Evolutionary conservation across 768 basidiomycete genomes (phyloP).

Genomic region (Termitomyces sp.): DNA sequence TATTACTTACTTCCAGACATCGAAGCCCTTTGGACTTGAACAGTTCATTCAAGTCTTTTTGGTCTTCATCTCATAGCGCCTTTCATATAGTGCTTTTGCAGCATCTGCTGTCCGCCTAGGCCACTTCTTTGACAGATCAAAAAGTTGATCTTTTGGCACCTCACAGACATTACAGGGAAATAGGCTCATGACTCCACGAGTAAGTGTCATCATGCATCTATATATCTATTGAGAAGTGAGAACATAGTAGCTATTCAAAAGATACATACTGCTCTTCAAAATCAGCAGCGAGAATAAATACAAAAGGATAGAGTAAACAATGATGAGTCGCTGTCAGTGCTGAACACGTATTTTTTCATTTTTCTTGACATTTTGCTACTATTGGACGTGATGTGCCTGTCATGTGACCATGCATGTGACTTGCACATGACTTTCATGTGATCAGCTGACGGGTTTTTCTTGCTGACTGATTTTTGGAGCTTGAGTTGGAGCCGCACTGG

Average conservation of each 20-base stretch:
- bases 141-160: constrained; percentile 24
- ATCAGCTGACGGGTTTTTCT: too few species aligned
- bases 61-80: constrained; percentile 10
- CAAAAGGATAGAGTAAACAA: constrained; percentile 2
- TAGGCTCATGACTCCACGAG: constrained; percentile 21
- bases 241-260: background rate
- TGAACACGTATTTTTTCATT: too few species aligned
- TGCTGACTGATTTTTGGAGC: too few species aligned
- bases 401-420: too few species aligned
- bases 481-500: too few species aligned
- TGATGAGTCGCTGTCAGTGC: too few species aligned
- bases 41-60: constrained; percentile 19
- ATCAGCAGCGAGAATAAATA: constrained; percentile 19
- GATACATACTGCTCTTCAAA: constrained; percentile 24
- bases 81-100: constrained; percentile 12
- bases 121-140: constrained; percentile 18
- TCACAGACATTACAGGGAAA: constrained; percentile 35
- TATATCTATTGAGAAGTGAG: background rate
- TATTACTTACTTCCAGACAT: constrained; percentile 19
- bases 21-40: constrained; percentile 24
- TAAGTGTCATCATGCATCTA: constrained; percentile 3
- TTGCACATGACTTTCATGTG: too few species aligned
- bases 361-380: too few species aligned
- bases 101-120: constrained; percentile 15
- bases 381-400: too few species aligned